Conservation (phyloP, 345 rosid species). For the Pelargonium nanum region DNA sequence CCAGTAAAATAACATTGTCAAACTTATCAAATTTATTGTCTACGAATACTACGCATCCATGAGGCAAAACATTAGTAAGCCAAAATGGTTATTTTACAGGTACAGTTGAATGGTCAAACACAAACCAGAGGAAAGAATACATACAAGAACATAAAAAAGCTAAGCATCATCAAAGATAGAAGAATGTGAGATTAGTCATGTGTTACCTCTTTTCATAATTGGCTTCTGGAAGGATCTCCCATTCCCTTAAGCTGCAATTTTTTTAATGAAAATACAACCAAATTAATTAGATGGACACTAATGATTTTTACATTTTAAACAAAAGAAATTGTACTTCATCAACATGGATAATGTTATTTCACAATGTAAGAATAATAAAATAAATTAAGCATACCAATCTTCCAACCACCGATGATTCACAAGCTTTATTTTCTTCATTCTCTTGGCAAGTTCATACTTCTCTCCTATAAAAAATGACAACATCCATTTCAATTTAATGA, state of each 20-base stretch:
- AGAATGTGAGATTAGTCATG: conserved; percentile 1
- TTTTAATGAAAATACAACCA: not conserved
- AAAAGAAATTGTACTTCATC: conserved; percentile 1
- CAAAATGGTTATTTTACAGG: not conserved
- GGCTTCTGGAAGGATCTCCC: conserved; percentile 76
- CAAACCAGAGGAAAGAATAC: not conserved
- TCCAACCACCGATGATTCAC: conserved; percentile 91
- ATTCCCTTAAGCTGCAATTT: conserved; percentile 60
- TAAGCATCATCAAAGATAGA: not conserved
- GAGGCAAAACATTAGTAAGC: not conserved
- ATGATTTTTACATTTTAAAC: not conserved
- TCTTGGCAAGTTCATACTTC: conserved; percentile 87
- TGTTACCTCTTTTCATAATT: conserved; percentile 68
- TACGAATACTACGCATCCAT: too few species aligned
- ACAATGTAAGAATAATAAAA: conserved; percentile 2
- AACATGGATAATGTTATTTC: conserved; percentile 1
- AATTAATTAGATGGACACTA: too few species aligned
- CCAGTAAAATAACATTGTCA: not conserved
- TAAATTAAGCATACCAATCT: conserved; percentile 50
- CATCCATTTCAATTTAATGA: not conserved
- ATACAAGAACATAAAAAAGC: not conserved
- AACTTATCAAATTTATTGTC: not conserved
- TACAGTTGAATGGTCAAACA: not conserved
- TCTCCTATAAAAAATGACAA: conserved; percentile 47
- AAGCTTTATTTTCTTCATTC: conserved; percentile 61